Conservation (phyloP, 2,329 filamentous ascomycete genomes). For the Xenosphaeropsis pyriputrescens region DNA sequence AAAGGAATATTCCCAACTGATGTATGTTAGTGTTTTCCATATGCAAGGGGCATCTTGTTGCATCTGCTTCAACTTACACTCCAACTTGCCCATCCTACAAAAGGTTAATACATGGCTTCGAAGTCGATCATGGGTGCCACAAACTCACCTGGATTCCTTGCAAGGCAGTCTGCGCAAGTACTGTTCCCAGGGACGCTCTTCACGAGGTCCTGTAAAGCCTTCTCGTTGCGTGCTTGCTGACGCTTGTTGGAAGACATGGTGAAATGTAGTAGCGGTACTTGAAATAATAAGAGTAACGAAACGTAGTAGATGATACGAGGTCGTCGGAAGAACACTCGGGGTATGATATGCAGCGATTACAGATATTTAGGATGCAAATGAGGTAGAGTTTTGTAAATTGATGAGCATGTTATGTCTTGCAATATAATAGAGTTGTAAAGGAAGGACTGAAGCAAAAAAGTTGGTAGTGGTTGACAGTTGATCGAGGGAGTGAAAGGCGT, state of each 20-base stretch:
- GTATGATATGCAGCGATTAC: too few relatives aligned
- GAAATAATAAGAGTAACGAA: too few relatives aligned
- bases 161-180: conserved; percentile 82
- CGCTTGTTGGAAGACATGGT: conserved; percentile 77
- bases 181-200: conserved; percentile 78
- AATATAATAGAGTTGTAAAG: too few relatives aligned
- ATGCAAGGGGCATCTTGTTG: not conserved
- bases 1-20: conserved; percentile 90
- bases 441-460: too few relatives aligned
- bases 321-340: too few relatives aligned
- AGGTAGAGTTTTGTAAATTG: too few relatives aligned
- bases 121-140: not conserved
- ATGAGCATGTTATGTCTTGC: too few relatives aligned
- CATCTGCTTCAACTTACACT: conserved; percentile 14
- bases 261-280: not conserved
- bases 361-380: too few relatives aligned
- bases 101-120: too few relatives aligned
- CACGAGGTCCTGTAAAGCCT: conserved; percentile 77
- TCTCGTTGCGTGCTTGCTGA: conserved; percentile 95
- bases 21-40: not conserved
- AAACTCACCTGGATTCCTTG: conserved; percentile 73
- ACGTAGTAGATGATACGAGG: too few relatives aligned
- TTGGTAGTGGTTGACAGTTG: too few relatives aligned
- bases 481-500: too few relatives aligned
- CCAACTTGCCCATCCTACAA: conserved; percentile 20